A percentile compares a stretch with the other conserved stretches of the same genome.
These are phyloP conservation scores for Aspergillus kassunensis DNA, from an alignment of 495 filamentous ascomycete species.

Conservation along the genomic window DNA sequence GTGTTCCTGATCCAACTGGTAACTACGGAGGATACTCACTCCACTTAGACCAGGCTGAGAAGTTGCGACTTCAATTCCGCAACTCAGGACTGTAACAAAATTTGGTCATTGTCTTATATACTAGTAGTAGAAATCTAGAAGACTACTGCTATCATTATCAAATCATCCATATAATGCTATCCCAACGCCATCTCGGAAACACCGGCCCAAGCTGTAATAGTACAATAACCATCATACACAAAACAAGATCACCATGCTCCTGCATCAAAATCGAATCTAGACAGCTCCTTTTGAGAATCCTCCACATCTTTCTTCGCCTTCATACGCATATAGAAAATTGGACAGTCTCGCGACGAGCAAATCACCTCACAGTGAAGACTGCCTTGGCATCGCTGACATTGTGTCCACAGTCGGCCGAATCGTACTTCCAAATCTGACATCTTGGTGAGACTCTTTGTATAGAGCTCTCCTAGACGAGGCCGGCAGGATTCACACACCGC, in stretches of 20 bases:
- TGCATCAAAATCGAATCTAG: constrained; percentile 82
- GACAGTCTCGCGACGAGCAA: constrained; percentile 91
- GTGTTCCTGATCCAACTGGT: not conserved
- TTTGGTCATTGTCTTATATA: no score
- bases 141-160: no score
- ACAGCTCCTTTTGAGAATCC: constrained; percentile 86
- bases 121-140: no score
- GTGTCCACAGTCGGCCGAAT: constrained; percentile 93
- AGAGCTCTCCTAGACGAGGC: constrained; percentile 84
- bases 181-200: constrained; percentile 12
- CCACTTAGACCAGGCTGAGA: no score
- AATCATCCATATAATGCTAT: constrained; percentile 3
- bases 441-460: constrained; percentile 83
- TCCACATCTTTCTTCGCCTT: constrained; percentile 99
- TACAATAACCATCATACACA: not conserved
- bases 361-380: constrained; percentile 98
- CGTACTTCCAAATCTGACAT: constrained; percentile 88
- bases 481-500: constrained; percentile 85
- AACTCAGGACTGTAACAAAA: no score
- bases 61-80: no score
- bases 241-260: constrained; percentile 48
- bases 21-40: no score
- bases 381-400: constrained; percentile 97
- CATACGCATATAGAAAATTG: constrained; percentile 99
- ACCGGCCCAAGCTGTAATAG: not conserved